These are phyloP conservation scores for Plectosphaerella sp. DNA, from an alignment of 2,329 filamentous ascomycete species.

Conservation along the genomic window DNA sequence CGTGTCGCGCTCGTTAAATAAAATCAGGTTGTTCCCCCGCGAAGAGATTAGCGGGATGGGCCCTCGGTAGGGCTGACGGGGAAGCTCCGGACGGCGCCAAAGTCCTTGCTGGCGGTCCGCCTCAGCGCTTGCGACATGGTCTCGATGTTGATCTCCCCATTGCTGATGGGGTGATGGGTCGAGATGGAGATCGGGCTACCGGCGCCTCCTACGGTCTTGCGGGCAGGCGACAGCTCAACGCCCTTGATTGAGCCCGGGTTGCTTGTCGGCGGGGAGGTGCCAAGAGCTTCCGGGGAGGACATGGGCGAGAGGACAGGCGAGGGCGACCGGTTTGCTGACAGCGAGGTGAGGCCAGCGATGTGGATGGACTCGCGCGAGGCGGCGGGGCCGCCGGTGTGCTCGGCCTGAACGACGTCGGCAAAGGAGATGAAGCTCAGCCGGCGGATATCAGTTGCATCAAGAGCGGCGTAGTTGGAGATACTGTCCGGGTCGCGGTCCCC, in stretches of 20 bases:
- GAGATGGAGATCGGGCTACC: conserved; percentile 54
- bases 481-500: conserved; percentile 50
- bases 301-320: conserved; percentile 77
- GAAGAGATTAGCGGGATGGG: not conserved
- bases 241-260: conserved; percentile 71
- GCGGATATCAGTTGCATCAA: conserved; percentile 74
- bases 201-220: conserved; percentile 61
- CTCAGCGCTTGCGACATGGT: conserved; percentile 89
- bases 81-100: conserved; percentile 53
- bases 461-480: conserved; percentile 70
- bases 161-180: conserved; percentile 46
- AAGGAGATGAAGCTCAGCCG: conserved; percentile 94
- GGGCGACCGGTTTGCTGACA: conserved; percentile 64
- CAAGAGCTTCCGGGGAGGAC: conserved; percentile 59
- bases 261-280: conserved; percentile 71
- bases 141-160: conserved; percentile 78
- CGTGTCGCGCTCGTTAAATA: not conserved
- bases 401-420: conserved; percentile 86
- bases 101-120: conserved; percentile 79
- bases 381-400: conserved; percentile 54
- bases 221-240: conserved; percentile 62
- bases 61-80: conserved; percentile 54
- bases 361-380: conserved; percentile 67
- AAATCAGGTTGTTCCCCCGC: not conserved
- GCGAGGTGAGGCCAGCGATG: conserved; percentile 60